phyloP scores from a whole-genome alignment of 257 asterid species.

The Solanum chaucha region DNA sequence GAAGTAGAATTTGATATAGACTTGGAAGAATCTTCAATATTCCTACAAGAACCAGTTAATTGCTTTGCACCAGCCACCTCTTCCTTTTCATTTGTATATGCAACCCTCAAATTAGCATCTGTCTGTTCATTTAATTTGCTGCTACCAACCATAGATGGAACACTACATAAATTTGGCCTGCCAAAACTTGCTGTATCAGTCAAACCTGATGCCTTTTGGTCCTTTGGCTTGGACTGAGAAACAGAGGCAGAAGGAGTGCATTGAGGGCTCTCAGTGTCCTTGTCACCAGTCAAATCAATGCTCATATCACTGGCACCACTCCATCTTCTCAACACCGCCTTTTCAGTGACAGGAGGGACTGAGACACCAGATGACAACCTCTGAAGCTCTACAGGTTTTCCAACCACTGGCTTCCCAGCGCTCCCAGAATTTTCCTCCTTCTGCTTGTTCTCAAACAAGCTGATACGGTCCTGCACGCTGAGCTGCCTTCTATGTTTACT shows the following conservation, averaged over 20 bases:
- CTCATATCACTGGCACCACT: conserved; percentile 93
- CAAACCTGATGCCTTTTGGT: conserved; percentile 19
- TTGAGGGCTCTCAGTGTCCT: conserved; percentile 50
- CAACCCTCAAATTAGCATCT: not conserved
- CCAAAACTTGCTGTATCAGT: not conserved
- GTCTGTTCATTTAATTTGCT: conserved; percentile 18
- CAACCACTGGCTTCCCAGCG: conserved; percentile 50
- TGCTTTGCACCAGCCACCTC: conserved; percentile 2
- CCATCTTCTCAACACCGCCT: conserved; percentile 67
- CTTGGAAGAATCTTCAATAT: conserved; percentile 22
- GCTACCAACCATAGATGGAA: conserved; percentile 25
- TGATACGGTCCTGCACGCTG: conserved; percentile 89
- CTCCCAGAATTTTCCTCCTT: conserved; percentile 68
- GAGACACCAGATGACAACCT: conserved; percentile 67
- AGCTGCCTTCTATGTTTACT: conserved; percentile 54
- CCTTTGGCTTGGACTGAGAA: conserved; percentile 28
- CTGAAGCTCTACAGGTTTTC: conserved; percentile 56
- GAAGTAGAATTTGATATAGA: conserved; percentile 22
- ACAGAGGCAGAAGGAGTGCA: conserved; percentile 33
- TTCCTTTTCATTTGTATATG: conserved; percentile 3
- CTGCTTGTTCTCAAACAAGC: conserved; percentile 82
- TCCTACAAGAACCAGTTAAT: conserved; percentile 16
- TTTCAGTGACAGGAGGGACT: not conserved
- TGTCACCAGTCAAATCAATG: conserved; percentile 61
- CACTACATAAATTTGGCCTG: conserved; percentile 27